phyloP scores from a whole-genome alignment of 2,329 filamentous ascomycete genomes.

The Sporothrix variecibatus region DNA sequence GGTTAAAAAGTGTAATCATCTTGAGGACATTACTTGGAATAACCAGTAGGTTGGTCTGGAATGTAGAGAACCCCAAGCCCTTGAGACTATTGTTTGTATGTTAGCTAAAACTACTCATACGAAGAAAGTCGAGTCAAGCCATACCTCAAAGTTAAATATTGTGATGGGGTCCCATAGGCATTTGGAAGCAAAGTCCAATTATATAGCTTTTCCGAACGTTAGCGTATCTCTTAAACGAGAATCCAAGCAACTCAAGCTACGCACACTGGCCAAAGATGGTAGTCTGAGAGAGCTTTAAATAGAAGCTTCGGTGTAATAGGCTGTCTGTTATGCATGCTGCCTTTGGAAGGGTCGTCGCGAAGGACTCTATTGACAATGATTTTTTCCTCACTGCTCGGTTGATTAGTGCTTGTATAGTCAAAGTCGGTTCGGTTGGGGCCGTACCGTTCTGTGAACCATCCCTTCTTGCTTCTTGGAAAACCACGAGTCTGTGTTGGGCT shows the following conservation, averaged over 20 bases:
- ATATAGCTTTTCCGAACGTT: neutral
- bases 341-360: conserved; percentile 62
- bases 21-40: conserved; percentile 52
- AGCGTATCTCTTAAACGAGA: neutral
- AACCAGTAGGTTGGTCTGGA: conserved; percentile 63
- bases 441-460: conserved; percentile 59
- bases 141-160: conserved; percentile 59
- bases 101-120: conserved; percentile 44
- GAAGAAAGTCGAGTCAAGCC: neutral
- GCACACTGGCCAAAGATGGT: conserved; percentile 48
- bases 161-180: conserved; percentile 50
- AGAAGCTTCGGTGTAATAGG: conserved; percentile 53
- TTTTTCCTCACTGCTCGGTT: conserved; percentile 47
- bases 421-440: neutral
- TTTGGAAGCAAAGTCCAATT: conserved; percentile 55
- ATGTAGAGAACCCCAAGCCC: conserved; percentile 59
- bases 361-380: conserved; percentile 62
- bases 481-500: conserved; percentile 54
- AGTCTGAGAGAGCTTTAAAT: conserved; percentile 52
- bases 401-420: neutral
- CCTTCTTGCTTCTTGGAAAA: conserved; percentile 55
- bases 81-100: conserved; percentile 46
- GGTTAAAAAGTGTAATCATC: conserved; percentile 42
- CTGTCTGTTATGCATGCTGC: conserved; percentile 62
- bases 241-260: conserved; percentile 31